Percentiles rank a stretch among this genome's conserved stretches.
These are phyloP conservation scores for Aspergillus kassunensis DNA, from an alignment of 495 filamentous ascomycete species.

Conservation along the genomic window DNA sequence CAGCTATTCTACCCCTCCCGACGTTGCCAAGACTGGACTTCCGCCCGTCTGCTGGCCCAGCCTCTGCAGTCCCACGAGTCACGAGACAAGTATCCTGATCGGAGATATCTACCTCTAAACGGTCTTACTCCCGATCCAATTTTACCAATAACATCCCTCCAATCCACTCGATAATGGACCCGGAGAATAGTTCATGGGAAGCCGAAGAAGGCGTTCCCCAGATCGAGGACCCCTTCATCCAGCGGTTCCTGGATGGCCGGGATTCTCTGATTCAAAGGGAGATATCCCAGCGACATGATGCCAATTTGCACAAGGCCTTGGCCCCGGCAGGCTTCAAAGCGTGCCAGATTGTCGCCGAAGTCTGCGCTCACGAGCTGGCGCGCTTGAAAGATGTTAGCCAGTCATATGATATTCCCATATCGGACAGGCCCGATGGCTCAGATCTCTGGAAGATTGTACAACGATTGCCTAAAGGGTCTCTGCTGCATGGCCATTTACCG, in stretches of 20 bases:
- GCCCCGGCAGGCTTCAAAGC: constrained; percentile 72
- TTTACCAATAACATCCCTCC: neutral
- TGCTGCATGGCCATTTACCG: constrained; percentile 84
- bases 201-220: constrained; percentile 49
- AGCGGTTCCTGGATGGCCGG: constrained; percentile 73
- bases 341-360: constrained; percentile 69
- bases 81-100: too few species aligned
- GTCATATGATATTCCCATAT: constrained; percentile 68
- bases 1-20: neutral
- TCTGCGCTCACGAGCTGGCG: constrained; percentile 69
- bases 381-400: constrained; percentile 48
- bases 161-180: constrained; percentile 20
- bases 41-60: neutral
- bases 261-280: constrained; percentile 75
- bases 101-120: neutral
- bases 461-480: constrained; percentile 83
- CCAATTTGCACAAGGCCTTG: constrained; percentile 53
- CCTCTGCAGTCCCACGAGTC: neutral
- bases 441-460: constrained; percentile 82
- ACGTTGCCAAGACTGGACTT: neutral
- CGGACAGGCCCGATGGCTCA: constrained; percentile 69
- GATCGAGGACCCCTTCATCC: constrained; percentile 67
- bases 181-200: constrained; percentile 40
- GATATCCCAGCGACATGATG: constrained; percentile 70
- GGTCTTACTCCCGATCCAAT: neutral